Evolutionary conservation across 164 flowering plant genomes (phyloP).

Genomic region (Vitis vinifera): ASM3070453v1 NC_081808.1:11162501-11163000

Average conservation of each 20-base stretch:
- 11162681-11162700: not conserved
- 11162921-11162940: too few species aligned
- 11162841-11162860: constrained; percentile 17
- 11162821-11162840: constrained; percentile 11
- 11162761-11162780: constrained; percentile 40
- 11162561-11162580: constrained; percentile 28
- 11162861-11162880: constrained; percentile 58
- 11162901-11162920: constrained; percentile 33
- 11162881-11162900: constrained; percentile 49
- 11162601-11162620: constrained; percentile 45
- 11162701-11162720: constrained; percentile 46
- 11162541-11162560: constrained; percentile 37
- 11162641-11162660: too few species aligned
- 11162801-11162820: constrained; percentile 47
- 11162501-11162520: constrained; percentile 30
- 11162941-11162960: too few species aligned
- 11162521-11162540: constrained; percentile 47
- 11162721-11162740: constrained; percentile 49
- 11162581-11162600: constrained; percentile 21
- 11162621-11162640: too few species aligned
- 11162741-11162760: constrained; percentile 41
- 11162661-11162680: not conserved
- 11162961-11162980: too few species aligned
- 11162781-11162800: constrained; percentile 41
- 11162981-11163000: too few species aligned